Base-by-base conservation (phyloP, 805 yeast species). In the Candida sithepensis region DNA sequence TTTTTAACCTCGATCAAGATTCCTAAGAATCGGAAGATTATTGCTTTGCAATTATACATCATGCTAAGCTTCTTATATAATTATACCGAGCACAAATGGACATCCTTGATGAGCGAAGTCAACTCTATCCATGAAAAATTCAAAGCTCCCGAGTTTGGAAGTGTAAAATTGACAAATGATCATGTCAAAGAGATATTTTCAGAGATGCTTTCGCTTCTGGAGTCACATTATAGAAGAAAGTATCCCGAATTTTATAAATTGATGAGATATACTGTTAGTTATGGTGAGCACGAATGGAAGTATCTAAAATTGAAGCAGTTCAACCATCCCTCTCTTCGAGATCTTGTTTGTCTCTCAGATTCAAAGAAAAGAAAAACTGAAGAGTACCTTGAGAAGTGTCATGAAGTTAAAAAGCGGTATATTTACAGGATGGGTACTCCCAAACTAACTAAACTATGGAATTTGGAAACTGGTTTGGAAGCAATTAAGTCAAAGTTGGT, bases 221-320 rank as follows among this genome's bases (percentile, higher is more conserved):
- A 64, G 41, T 18, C 48, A 16, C 61, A 58, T 37, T 55, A 57
- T 34, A 39, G 37, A 10, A 36, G 44, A 6, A 39, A 43, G 22
- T 49, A 54, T n/a, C 51, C 50, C 3, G 14, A 42, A 13, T 56
- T 56, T 43, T 48, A 41, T 34, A 43, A 48, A 6, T 14, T 53
- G 20, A 36, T 57, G 47, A 51, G 50, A 28, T 50, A 53, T 37
- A 40, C 54, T 16, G 52, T 51, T 18, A 54, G 51, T 42, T 43
- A 46, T 36, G 47, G 52, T 1, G 63, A 59, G 41, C 43, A 45
- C 32, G 52, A 57, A 12, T 66, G 67, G 65, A 48, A 56, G 5
- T 44, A 45, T 1, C 54, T 66, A 57, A 66, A 66, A 52, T 41
- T 65, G 43, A 58, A 57, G 41, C 55, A 52, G 39, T 66, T 65